These are phyloP conservation scores for Pseudogymnoascus verrucosus DNA, from an alignment of 2,329 filamentous ascomycete species.

Conservation along the genomic window DNA sequence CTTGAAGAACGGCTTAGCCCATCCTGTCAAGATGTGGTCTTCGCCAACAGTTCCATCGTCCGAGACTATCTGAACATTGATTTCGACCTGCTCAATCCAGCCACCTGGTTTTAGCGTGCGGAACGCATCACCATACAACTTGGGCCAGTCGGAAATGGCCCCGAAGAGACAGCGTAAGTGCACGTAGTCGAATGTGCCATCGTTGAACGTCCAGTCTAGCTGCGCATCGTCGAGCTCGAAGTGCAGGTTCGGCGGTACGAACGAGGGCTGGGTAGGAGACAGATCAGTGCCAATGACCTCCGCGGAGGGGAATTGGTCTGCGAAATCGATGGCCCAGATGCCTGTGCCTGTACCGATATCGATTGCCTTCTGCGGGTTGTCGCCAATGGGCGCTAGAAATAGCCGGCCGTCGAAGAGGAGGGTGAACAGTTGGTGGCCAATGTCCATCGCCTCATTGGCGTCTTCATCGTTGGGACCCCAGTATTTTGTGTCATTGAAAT, in stretches of 20 bases:
- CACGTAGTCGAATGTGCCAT: constrained; percentile 27
- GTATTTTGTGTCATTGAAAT: constrained; percentile 8
- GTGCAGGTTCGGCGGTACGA: constrained; percentile 23
- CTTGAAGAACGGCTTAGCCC: constrained; percentile 27
- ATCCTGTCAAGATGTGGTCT: constrained; percentile 3
- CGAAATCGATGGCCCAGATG: background rate
- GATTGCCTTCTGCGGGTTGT: constrained; percentile 5
- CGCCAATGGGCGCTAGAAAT: constrained; percentile 10
- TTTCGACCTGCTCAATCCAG: constrained; percentile 17
- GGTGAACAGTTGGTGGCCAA: constrained; percentile 9
- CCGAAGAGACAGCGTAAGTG: constrained; percentile 32
- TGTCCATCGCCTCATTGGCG: constrained; percentile 12
- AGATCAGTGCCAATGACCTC: constrained; percentile 21
- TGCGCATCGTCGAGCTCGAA: constrained; percentile 29
- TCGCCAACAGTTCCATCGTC: constrained; percentile 9
- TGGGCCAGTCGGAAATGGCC: constrained; percentile 28
- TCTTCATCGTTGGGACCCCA: constrained; percentile 11
- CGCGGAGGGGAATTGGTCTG: constrained; percentile 17
- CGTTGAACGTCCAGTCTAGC: constrained; percentile 24
- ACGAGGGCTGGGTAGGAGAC: constrained; percentile 23
- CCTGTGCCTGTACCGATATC: constrained; percentile 10
- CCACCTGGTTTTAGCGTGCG: constrained; percentile 14
- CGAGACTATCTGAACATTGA: constrained; percentile 2
- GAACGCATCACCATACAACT: background rate
- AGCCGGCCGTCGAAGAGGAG: constrained; percentile 7